Evolutionary conservation across 805 yeast genomes (phyloP), one percentile per base, ranked within the genome.

Genomic region (Cyberlindnera euphorbiiphila): DNA sequence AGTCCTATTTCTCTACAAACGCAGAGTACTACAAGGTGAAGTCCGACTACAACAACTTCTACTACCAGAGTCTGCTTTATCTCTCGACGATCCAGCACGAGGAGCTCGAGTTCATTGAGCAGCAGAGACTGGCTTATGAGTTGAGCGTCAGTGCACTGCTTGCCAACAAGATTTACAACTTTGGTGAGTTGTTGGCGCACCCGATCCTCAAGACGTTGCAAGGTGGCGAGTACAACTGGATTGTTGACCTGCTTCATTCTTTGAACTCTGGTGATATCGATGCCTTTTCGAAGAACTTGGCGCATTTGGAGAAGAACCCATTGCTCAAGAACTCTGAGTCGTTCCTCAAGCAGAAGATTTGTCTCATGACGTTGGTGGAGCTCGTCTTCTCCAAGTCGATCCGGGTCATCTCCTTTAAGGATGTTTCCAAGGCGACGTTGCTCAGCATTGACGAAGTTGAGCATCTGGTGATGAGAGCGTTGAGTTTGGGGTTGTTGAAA

Each of bases 141-240:
- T 74, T 91, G 49, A 74, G 91, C 42, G 70, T 87, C 31, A 80
- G 95, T 22, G 98, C 97, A 0, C 66, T 93, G 42, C 70, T 91
- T 51, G 98, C 97, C 33, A 95, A 88, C 56, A 80, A 76, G 54
- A 85, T 91, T 51, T 93, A 87, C 69, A 93, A 91, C 65, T 93
- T 93, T 62, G 98, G 98, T 35, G 98, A 93, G 64, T 74, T 93
- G 46, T 72, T 93, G 43, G 78, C 88, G 59, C 98, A 91, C 62
- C 95, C 93, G 29, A 78, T 91, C 32, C 73, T 88, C 60, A 57
- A 66, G 28, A 61, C 68, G 26, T 70, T 83, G 28, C 47, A 59
- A 15, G 64, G 65, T 19, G 69, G 65, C 36, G 60, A 74, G 27
- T 75, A 75, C 59, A 60, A 65, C 25, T 87, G 96, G 95, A 66